Base-by-base conservation (phyloP, 2,329 filamentous ascomycete species). In the Malbranchea cinnamomea region DNA sequence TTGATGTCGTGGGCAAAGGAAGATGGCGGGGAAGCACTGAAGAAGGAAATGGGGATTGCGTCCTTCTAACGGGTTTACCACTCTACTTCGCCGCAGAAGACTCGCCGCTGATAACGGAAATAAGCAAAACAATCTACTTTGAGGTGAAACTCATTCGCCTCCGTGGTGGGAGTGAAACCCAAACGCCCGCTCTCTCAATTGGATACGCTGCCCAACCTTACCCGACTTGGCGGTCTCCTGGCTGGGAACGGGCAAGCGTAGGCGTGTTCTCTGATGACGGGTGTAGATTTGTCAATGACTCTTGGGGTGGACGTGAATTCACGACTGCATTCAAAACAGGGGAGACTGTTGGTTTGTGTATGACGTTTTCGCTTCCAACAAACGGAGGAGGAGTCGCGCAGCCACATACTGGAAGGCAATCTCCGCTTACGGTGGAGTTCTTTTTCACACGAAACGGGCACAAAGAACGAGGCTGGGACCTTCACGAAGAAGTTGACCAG, bases 251-350 rank as follows among this genome's bases (percentile, higher is more conserved):
- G 25, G 71, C 63, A 2, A 69, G 67, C 36, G 46, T 75, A 2
- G 71, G 60, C 1, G 65, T 77, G 5, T 72, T 75, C 41, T 65
- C 67, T 4, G 71, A 76, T 41, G 72, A 77, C 44, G 71, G 72
- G 1, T 60, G 68, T 16, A 60, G 67, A 22, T 77, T 74, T 39
- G 65, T 75, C 18, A 73, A 75, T 45, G 67, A 76, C 42, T 62
- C 63, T 1, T 68, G 57, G 47, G 71, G 72, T 7, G 71, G 71
- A 1, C 55, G 57, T 13, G 66, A 71, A 33, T 75, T 75, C 37
- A 68, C 67, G 0, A 46, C 45, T 6, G 47, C 63, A 2, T 71
- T 75, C 41, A 44, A 53, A 10, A 49, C 53, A 1, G 67, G 66
- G 4, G 67, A 75, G 34, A 65, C 62, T 0, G 59, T 76, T 7